Evolutionary conservation across 352 stramenopile species (phyloP), one percentile per base, ranked within the genome.

Genomic region (Pythium brachiatum): DNA sequence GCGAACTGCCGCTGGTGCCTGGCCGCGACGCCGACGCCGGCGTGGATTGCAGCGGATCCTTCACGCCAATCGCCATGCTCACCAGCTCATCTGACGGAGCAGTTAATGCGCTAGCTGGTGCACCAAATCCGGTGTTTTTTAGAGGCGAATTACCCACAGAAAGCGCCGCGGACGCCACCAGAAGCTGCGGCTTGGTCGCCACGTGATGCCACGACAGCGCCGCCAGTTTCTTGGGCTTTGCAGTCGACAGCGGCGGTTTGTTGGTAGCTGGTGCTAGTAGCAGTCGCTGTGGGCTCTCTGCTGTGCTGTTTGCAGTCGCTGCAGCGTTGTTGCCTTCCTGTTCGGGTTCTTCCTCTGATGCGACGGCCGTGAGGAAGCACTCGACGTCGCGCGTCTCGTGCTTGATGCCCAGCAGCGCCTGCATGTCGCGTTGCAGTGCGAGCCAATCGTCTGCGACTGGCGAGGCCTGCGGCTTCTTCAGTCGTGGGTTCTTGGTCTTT

Each of bases 171-270:
- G 44, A 51, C 7, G 51, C 58, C 11, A 86, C 71, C 16, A 83
- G 61, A 29, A 88, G 62, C 57, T 81, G 67, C 1, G 69, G 77
- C 53, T 86, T 88, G 12, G 73, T 81, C 11, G 73, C 18, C 23
- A 86, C 77, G 8, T 66, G 71, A 43, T 84, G 72, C 79, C 79
- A 86, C 11, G 29, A 54, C 15, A 51, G 26, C 26, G 51, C 11
- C 13, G 26, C 47, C 7, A 51, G 32, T 21, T 44, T 21, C 7
- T 20, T 27, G 5, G 26, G 47, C 13, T 32, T 52, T 21, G 46
- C 53, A 9, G 6, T 44, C 12, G 57, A 51, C 2, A 5, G 61
- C 25, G 18, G 53, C 20, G 2, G 51, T 36, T 46, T 7, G n/a
- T 21, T 18, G 1, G 3, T 47, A n/a, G n/a, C n/a, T n/a, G n/a